Base-by-base conservation (phyloP, 2,329 filamentous ascomycete genomes). In the Cercospora janseana region DNA sequence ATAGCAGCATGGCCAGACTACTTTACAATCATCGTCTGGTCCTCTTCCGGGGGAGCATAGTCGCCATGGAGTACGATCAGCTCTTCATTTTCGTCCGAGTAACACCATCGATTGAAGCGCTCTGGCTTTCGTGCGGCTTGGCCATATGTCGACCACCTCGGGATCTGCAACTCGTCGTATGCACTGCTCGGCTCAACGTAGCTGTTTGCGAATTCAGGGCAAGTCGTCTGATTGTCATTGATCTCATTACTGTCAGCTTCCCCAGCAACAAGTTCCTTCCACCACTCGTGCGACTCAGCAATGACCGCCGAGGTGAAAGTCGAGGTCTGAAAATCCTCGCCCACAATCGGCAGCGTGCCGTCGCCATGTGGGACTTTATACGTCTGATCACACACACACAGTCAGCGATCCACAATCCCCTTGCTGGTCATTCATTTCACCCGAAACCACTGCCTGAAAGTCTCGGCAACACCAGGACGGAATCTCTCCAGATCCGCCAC, bases 211-310 rank as follows among this genome's bases (percentile, higher is more conserved):
- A 32, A 34, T 3, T 15, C 20, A 15, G 27, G 18, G n/a, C 27
- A 45, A 21, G 27, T 45, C 4, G 41, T 45, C 24, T 45, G 41
- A 5, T 45, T 45, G 41, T 34, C 23, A 16, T 45, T 45, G 27
- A 45, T 45, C 27, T 45, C 41, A 34, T 45, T 32, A 6, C 41
- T 45, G 27, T 45, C 41, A 13, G 24, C 41, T 34, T 45, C 27
- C 8, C 41, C 41, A 23, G 41, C 41, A 12, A 45, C 28, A 16
- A 45, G n/a, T 45, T 45, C 28, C 12, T 34, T 9, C 41, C 41
- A 45, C 41, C 41, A 45, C 41, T 24, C 28, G 15, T 45, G 41
- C 41, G 41, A 45, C 7, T 45, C 41, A 1, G 26, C 28, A 15
- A 44, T 26, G 20, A 45, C 32, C 16, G 26, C 15, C 13, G 41